Conservation (phyloP, 1,284 basidiomycete genomes). For the Boletellus deceptivus region DNA sequence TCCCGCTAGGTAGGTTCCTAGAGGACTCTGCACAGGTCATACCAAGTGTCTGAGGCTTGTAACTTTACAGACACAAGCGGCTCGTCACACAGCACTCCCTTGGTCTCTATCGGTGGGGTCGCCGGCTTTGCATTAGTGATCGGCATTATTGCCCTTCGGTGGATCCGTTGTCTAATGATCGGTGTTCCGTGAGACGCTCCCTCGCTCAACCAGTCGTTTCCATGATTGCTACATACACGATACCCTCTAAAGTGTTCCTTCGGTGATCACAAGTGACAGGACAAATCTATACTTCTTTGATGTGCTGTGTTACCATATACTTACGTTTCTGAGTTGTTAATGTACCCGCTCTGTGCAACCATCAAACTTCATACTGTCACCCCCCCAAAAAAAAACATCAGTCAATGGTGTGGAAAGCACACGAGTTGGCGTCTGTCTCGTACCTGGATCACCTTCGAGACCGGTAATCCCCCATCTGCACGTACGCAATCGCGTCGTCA, state of each 20-base stretch:
- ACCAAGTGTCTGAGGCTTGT: neutral
- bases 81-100: slow-evolving; percentile 9
- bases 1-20: slow-evolving; percentile 9
- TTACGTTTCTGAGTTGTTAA: no score
- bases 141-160: slow-evolving; percentile 5
- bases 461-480: slow-evolving; percentile 18
- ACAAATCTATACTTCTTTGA: slow-evolving; percentile 1
- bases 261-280: no score
- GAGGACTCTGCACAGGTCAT: neutral
- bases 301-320: neutral
- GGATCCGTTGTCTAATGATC: neutral
- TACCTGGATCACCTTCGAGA: slow-evolving; percentile 22
- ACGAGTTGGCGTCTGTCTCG: neutral
- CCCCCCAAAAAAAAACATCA: neutral
- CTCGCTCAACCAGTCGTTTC: neutral
- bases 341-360: neutral
- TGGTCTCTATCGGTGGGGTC: neutral
- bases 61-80: neutral
- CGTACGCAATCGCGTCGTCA: neutral
- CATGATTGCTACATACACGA: neutral
- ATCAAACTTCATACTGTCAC: slow-evolving; percentile 21
- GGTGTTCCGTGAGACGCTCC: neutral
- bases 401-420: neutral
- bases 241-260: neutral
- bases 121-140: slow-evolving; percentile 10